Evolutionary conservation across 192 early-diverging fungal species (phyloP).

Genomic region (Coemansia sp.): DNA sequence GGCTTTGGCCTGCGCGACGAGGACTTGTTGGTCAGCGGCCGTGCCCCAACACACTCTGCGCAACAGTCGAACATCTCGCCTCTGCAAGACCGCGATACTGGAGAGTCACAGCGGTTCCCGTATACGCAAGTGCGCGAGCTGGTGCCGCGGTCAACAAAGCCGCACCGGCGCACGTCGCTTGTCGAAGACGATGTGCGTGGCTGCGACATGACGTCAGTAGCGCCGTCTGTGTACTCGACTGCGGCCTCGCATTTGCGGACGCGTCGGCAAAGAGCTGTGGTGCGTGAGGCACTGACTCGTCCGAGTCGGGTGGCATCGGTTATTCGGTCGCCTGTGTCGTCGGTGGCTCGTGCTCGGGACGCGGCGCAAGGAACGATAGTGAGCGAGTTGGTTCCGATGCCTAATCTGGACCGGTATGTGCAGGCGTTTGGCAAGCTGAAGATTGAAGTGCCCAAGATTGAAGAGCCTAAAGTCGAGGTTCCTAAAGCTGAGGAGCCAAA

Average conservation of each 20-base stretch:
- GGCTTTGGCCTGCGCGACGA: slow-evolving; percentile 37
- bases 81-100: not conserved
- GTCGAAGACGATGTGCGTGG: slow-evolving; percentile 12
- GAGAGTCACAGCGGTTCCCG: slow-evolving; percentile 19
- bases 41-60: not conserved
- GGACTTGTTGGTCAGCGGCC: slow-evolving; percentile 19
- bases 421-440: slow-evolving; percentile 46
- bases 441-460: not conserved
- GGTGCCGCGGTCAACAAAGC: slow-evolving; percentile 30
- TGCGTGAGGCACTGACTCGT: slow-evolving; percentile 29
- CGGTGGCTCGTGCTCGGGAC: not conserved
- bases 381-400: slow-evolving; percentile 24
- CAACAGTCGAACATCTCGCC: not conserved
- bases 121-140: slow-evolving; percentile 42
- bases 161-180: slow-evolving; percentile 35
- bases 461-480: not conserved
- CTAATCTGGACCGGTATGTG: slow-evolving; percentile 45
- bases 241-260: slow-evolving; percentile 28
- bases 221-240: slow-evolving; percentile 18
- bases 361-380: not conserved
- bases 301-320: slow-evolving; percentile 22
- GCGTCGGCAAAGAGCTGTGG: slow-evolving; percentile 31
- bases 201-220: not conserved
- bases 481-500: not conserved
- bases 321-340: slow-evolving; percentile 16